Evolutionary conservation across 495 filamentous ascomycete species (phyloP).

Genomic region (Ramalina intermedia): DNA sequence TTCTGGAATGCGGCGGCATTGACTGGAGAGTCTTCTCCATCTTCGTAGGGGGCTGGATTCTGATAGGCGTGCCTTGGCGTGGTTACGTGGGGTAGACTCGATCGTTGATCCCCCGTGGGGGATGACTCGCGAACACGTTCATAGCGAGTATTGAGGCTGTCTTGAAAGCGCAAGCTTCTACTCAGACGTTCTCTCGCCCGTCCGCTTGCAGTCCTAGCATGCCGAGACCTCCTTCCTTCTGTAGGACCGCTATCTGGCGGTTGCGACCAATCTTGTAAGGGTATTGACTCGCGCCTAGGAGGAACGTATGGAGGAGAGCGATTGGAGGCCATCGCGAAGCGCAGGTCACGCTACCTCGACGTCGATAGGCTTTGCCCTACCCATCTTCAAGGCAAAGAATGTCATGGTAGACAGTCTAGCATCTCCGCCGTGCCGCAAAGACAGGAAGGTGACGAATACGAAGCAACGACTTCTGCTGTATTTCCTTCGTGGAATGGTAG

Average conservation of each 20-base stretch:
- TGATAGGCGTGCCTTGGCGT: constrained; percentile 20
- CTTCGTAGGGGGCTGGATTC: constrained; percentile 21
- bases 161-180: constrained; percentile 13
- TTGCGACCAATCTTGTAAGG: constrained; percentile 64
- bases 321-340: constrained; percentile 40
- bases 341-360: not conserved
- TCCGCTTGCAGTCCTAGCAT: constrained; percentile 12
- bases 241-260: constrained; percentile 31
- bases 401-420: too few relatives aligned
- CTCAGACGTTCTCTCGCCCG: constrained; percentile 10
- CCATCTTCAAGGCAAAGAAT: too few relatives aligned
- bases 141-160: constrained; percentile 17
- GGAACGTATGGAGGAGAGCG: constrained; percentile 33
- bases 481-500: too few relatives aligned
- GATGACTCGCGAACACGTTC: constrained; percentile 39
- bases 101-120: constrained; percentile 22
- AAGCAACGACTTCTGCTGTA: too few relatives aligned
- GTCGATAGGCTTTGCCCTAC: too few relatives aligned
- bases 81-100: constrained; percentile 18
- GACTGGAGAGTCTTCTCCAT: constrained; percentile 28
- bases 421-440: too few relatives aligned
- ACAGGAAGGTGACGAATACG: too few relatives aligned
- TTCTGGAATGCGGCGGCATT: constrained; percentile 39
- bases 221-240: not conserved
- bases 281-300: constrained; percentile 56